phyloP scores from a whole-genome alignment of 768 basidiomycete species.

The Lanmaoa rubissima region DNA sequence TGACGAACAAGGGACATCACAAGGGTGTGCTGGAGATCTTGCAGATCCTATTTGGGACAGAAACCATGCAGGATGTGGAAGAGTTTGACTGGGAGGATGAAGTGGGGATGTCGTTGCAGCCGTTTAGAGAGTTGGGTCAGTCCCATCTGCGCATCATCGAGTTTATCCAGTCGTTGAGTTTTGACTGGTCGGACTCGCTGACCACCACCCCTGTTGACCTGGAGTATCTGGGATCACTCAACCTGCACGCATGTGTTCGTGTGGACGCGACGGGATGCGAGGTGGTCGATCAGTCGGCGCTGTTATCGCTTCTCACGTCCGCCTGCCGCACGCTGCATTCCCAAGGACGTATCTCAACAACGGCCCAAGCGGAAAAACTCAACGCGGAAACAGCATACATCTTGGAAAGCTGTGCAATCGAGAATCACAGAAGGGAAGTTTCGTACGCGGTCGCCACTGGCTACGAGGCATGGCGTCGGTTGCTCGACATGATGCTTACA shows the following conservation, averaged over 20 bases:
- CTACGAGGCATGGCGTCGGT: constrained; percentile 80
- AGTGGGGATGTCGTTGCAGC: constrained; percentile 39
- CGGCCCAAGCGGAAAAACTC: constrained; percentile 63
- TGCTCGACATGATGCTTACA: constrained; percentile 81
- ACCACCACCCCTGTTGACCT: constrained; percentile 55
- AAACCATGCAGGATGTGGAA: constrained; percentile 44
- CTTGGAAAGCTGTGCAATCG: constrained; percentile 78
- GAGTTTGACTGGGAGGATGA: constrained; percentile 40
- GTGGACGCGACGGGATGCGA: constrained; percentile 74
- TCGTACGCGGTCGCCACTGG: constrained; percentile 64
- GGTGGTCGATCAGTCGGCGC: constrained; percentile 70
- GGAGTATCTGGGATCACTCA: constrained; percentile 62
- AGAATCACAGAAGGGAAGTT: constrained; percentile 86
- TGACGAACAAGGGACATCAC: constrained; percentile 74
- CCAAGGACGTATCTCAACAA: constrained; percentile 64
- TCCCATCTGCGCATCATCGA: constrained; percentile 85
- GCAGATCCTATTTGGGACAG: constrained; percentile 76
- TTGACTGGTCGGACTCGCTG: constrained; percentile 84
- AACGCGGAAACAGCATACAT: constrained; percentile 71
- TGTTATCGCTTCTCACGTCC: constrained; percentile 65
- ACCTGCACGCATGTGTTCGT: constrained; percentile 68
- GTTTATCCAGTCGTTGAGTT: constrained; percentile 79
- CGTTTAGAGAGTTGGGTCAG: constrained; percentile 74
- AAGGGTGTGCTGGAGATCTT: constrained; percentile 74
- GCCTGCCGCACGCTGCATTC: constrained; percentile 61